Percentiles rank a stretch among this genome's conserved stretches.
These are phyloP conservation scores for Elaeagnus macrophylla DNA, from an alignment of 306 rosid genomes.

Conservation along the genomic window DNA sequence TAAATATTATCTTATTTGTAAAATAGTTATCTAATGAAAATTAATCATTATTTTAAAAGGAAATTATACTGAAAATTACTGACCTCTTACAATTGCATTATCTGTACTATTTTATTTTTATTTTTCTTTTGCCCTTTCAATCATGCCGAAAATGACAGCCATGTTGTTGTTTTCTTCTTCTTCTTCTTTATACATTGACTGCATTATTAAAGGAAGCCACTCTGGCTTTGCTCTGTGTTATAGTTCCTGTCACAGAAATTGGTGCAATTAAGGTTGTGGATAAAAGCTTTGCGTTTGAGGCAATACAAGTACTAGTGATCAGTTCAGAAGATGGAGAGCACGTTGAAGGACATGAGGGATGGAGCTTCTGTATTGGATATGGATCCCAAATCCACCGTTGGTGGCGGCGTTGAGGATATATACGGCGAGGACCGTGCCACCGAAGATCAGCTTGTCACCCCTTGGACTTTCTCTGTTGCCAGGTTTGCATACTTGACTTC, in stretches of 20 bases:
- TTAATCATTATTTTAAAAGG: too few species aligned
- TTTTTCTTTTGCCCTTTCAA: too few species aligned
- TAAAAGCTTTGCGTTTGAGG: neutral
- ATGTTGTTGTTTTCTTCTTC: too few species aligned
- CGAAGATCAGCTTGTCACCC: conserved; percentile 78
- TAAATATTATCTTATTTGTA: too few species aligned
- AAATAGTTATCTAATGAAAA: too few species aligned
- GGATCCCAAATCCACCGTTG: conserved; percentile 56
- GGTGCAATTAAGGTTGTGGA: too few species aligned
- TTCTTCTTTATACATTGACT: too few species aligned
- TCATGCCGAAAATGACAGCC: too few species aligned
- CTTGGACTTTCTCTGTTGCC: conserved; percentile 89
- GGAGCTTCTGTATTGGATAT: conserved; percentile 64
- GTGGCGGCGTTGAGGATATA: conserved; percentile 78
- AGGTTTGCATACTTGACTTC: conserved; percentile 33
- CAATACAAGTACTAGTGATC: neutral
- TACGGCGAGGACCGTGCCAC: conserved; percentile 92
- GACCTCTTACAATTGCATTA: too few species aligned
- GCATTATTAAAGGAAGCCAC: neutral
- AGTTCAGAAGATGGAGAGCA: conserved; percentile 46
- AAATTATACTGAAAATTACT: too few species aligned
- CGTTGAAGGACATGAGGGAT: conserved; percentile 42
- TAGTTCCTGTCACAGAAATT: neutral
- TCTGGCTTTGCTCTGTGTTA: neutral
- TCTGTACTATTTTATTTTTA: too few species aligned